These are phyloP conservation scores for Ambrosia artemisiifolia DNA, from an alignment of 129 eudicot species.

Conservation along the genomic window DNA sequence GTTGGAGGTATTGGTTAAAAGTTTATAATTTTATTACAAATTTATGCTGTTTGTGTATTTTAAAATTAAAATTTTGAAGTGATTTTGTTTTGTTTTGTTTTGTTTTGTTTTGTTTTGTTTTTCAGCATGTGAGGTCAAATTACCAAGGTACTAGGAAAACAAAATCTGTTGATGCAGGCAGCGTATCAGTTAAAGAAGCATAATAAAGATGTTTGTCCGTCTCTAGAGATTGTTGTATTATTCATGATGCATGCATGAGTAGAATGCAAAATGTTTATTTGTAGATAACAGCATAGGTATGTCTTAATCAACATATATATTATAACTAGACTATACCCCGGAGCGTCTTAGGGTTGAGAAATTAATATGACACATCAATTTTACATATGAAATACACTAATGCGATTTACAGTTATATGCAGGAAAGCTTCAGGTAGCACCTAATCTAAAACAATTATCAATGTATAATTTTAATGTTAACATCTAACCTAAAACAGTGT, in stretches of 20 bases:
- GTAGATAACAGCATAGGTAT: too few relatives aligned
- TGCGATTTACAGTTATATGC: too few relatives aligned
- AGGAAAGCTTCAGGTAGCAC: too few relatives aligned
- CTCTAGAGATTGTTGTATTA: background rate
- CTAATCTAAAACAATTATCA: too few relatives aligned
- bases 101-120: background rate
- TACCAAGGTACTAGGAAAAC: slow-evolving; percentile 41
- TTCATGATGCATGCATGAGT: background rate
- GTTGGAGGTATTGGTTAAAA: slow-evolving; percentile 53
- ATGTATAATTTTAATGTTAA: too few relatives aligned
- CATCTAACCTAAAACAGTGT: too few relatives aligned
- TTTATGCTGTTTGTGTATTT: background rate
- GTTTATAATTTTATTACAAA: background rate
- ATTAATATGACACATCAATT: too few relatives aligned
- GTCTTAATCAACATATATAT: too few relatives aligned
- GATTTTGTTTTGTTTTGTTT: background rate
- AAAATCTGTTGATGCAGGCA: slow-evolving; percentile 35
- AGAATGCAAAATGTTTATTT: background rate
- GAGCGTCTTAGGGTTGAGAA: too few relatives aligned
- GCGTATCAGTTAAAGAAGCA: slow-evolving; percentile 21
- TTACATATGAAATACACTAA: too few relatives aligned
- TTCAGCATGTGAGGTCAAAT: slow-evolving; percentile 59
- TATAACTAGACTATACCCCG: too few relatives aligned
- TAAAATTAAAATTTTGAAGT: background rate
- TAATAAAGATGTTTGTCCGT: background rate